Base-by-base conservation (phyloP, 805 yeast species). In the Candida yuanshanica region DNA sequence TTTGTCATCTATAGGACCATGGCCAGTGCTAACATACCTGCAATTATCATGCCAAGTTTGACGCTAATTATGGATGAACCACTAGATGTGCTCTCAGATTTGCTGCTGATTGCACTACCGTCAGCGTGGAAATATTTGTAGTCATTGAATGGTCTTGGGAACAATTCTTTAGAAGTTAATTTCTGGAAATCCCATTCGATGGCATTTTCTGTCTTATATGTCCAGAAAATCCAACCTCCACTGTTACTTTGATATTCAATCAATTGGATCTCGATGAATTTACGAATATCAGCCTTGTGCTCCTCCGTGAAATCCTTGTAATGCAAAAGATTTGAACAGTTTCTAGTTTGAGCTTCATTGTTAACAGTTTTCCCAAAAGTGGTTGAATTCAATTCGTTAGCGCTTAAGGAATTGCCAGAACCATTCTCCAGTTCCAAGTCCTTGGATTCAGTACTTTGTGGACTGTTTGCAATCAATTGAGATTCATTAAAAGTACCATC, bases 191-290 rank as follows among this genome's bases (percentile, higher is more conserved):
- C 86, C 87, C 88, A 81, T 55, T 80, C 87, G 17, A 75, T 63
- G 1, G 84, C 75, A 41, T 62, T 56, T 52, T 82, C 89, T 0
- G 86, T 80, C 55, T 79, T 81, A 64, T 71, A 81, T 50, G 78
- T 77, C 89, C 88, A 82, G 52, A 80, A 81, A 29, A 81, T 72
- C 76, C 81, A 81, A 0, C 88, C 88, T 10, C 64, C 63, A 26
- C 70, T 65, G 39, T 64, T 49, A n/a, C 56, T 52, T 17, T 63
- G 64, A 54, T 69, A 81, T 22, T 75, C 66, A 37, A 77, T 75
- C 39, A 81, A 54, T 53, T 82, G 88, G 32, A 74, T 76, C 52
- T 81, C 86, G 29, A 81, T 66, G 47, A 71, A 73, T 51, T 68
- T 71, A 43, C 86, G 65, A 9, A 75, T 72, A 33, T 74, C 59